A percentile compares a stretch with the other conserved stretches of the same genome.
These are phyloP conservation scores for Geotrichum siamense DNA, from an alignment of 1,139 yeast species.

Conservation along the genomic window DNA sequence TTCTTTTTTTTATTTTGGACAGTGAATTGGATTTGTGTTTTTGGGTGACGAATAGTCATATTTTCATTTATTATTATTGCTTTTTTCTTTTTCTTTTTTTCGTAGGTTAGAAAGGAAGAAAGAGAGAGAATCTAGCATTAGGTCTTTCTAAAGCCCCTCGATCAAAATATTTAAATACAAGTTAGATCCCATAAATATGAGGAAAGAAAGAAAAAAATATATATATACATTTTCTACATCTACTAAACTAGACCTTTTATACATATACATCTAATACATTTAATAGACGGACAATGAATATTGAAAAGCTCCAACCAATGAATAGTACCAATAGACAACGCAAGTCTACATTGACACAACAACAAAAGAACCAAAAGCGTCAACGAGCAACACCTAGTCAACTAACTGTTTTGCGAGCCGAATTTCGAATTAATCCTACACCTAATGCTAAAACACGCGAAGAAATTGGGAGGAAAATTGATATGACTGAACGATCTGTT, in stretches of 20 bases:
- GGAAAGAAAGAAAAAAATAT: no score
- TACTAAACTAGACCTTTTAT: neutral
- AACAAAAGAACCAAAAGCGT: conserved; percentile 37
- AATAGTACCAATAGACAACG: conserved; percentile 10
- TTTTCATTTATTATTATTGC: no score
- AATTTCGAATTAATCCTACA: conserved; percentile 62
- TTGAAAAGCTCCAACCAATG: neutral
- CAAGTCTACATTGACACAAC: conserved; percentile 36
- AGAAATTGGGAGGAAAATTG: conserved; percentile 64
- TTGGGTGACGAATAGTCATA: no score
- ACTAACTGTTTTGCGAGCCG: conserved; percentile 56
- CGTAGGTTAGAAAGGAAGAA: no score
- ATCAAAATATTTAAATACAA: neutral
- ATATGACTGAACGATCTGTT: conserved; percentile 87
- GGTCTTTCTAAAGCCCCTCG: no score
- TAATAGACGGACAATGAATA: neutral
- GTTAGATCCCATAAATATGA: neutral
- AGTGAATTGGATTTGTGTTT: no score
- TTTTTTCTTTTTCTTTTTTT: no score
- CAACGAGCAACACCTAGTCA: conserved; percentile 76
- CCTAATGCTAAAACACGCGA: conserved; percentile 47
- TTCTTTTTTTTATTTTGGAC: no score
- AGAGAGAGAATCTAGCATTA: no score
- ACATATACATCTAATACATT: neutral
- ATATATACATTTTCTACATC: no score